Conservation (phyloP, 2,329 filamentous ascomycete species). For the Cercospora zeina region DNA sequence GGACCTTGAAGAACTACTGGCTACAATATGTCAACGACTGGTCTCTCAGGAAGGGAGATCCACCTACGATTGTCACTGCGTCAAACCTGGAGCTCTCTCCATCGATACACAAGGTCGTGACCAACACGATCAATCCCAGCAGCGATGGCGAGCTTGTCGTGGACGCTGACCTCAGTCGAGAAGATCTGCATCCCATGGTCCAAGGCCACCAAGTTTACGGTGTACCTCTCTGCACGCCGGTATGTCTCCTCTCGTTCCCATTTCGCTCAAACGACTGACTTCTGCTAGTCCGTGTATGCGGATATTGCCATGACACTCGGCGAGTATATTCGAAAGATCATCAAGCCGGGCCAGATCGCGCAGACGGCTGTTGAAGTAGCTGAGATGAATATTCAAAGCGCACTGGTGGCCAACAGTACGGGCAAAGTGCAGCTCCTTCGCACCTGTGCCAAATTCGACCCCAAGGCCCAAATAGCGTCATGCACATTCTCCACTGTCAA, state of each 20-base stretch:
- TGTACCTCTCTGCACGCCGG: slow-evolving; percentile 45
- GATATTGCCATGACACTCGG: slow-evolving; percentile 42
- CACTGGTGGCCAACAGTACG: slow-evolving; percentile 29
- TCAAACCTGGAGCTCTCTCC: slow-evolving; percentile 37
- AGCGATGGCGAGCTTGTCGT: slow-evolving; percentile 39
- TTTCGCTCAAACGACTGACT: background rate
- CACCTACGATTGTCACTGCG: slow-evolving; percentile 21
- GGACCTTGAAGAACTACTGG: slow-evolving; percentile 42
- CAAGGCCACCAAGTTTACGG: slow-evolving; percentile 49
- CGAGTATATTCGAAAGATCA: slow-evolving; percentile 25
- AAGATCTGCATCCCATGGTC: slow-evolving; percentile 43
- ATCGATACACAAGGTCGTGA: slow-evolving; percentile 43
- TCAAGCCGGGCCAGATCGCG: slow-evolving; percentile 8
- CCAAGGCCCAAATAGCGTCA: slow-evolving; percentile 4
- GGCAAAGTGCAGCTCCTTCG: slow-evolving; percentile 19
- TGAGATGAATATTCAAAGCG: slow-evolving; percentile 44
- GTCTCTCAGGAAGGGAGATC: slow-evolving; percentile 36
- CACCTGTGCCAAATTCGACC: slow-evolving; percentile 16
- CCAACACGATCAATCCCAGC: slow-evolving; percentile 37
- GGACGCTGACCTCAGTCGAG: slow-evolving; percentile 46
- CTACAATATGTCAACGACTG: slow-evolving; percentile 39
- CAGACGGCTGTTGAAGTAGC: slow-evolving; percentile 42
- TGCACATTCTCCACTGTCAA: slow-evolving; percentile 17
- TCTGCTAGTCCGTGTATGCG: slow-evolving; percentile 34
- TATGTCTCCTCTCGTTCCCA: background rate